Conservation (phyloP, 306 rosid genomes). For the Erythrophleum fordii region DNA sequence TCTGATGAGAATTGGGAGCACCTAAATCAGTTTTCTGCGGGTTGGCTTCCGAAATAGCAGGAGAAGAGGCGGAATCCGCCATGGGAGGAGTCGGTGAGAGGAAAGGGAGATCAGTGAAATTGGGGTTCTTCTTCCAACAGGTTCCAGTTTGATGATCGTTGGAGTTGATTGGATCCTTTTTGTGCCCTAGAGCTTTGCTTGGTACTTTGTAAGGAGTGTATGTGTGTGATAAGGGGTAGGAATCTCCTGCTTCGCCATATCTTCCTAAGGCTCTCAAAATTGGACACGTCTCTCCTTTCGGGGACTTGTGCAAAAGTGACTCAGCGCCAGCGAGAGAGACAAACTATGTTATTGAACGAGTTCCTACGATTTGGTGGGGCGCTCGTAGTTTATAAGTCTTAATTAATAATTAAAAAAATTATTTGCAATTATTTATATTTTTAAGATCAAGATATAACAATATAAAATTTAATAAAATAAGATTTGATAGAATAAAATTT, state of each 20-base stretch:
- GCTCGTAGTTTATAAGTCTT: too few relatives aligned
- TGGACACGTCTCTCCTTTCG: background rate
- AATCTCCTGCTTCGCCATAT: background rate
- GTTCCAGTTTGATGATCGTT: background rate
- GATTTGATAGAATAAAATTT: too few relatives aligned
- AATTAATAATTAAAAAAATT: too few relatives aligned
- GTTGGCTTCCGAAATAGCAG: conserved; percentile 57
- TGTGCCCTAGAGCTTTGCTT: conserved; percentile 19
- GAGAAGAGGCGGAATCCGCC: conserved; percentile 79
- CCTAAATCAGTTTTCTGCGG: conserved; percentile 46
- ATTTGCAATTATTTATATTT: too few relatives aligned
- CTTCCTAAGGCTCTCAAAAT: background rate
- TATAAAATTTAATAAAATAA: too few relatives aligned
- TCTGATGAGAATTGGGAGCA: conserved; percentile 44
- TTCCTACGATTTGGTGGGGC: too few relatives aligned
- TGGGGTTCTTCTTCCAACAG: background rate
- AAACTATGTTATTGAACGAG: too few relatives aligned
- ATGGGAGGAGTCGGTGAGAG: conserved; percentile 37
- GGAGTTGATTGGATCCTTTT: background rate
- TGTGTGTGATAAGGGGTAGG: background rate
- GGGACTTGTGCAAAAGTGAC: background rate
- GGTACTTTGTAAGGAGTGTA: background rate
- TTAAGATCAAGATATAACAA: too few relatives aligned
- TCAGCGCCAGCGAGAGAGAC: background rate
- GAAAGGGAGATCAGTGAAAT: conserved; percentile 1